Base-by-base conservation (phyloP, 768 basidiomycete genomes). In the Lactarius psammicola region DNA sequence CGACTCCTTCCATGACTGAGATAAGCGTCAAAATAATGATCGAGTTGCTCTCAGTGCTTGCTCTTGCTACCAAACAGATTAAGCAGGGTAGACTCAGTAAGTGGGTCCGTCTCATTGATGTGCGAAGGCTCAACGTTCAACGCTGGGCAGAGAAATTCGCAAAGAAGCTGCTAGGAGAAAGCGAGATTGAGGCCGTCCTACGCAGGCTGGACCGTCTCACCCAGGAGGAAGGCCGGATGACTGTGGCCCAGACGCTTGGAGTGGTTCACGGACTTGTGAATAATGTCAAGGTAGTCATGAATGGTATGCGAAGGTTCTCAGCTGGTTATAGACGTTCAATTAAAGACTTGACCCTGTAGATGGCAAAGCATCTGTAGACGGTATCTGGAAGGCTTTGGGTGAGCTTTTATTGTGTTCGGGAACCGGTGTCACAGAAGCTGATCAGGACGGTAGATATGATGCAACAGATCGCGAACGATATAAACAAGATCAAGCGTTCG, bases 151-250 rank as follows among this genome's bases (percentile, higher is more conserved):
- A 51, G 17, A 57, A 36, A 31, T 49, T 38, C 17, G 44, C 44
- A 18, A 57, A 51, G 36, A 51, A 34, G 44, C 20, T 63, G 15
- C 42, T 58, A 8, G 62, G 56, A 51, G 56, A 63, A 15, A 46
- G 26, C 17, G 44, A 49, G 3, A 34, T 58, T 2, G 44, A 26
- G 15, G 46, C 4, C 0, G 62, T 23, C 5, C 62, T 63, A 20
- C 62, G 42, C 13, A 63, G 46, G 56, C 28, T 63, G 26, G 56
- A 63, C 23, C 46, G 46, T 26, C 56, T 63, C 26, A 63, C 62
- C 2, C 56, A 42, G 20, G 56, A 63, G n/a, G 62, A 63, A 10
- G 44, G 44, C 23, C 56, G 56, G 26, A 38, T 55, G 34, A 51
- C 46, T 2, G 46, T 26, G 3, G 56, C 62, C 18, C 56, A 63